Percentiles rank a stretch among this genome's conserved stretches.
phyloP scores from a whole-genome alignment of 768 basidiomycete genomes.

The Panaeolus cyanescens region DNA sequence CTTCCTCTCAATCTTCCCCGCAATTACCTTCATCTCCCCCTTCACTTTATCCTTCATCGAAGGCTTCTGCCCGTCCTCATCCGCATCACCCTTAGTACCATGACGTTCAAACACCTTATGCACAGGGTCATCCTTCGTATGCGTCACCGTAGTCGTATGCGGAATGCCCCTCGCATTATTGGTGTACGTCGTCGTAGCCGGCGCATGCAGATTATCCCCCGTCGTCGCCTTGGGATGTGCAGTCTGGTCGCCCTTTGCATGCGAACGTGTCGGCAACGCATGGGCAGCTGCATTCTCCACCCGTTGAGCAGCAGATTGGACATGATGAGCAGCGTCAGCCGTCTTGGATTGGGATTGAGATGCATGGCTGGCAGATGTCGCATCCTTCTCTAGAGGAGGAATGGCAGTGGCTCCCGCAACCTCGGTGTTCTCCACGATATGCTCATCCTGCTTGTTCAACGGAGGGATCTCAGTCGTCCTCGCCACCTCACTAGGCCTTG shows the following conservation, averaged over 20 bases:
- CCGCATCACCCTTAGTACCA: slow-evolving; percentile 2
- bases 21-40: slow-evolving; percentile 40
- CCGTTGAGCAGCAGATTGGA: not conserved
- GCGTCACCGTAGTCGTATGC: not conserved
- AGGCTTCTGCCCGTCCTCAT: slow-evolving; percentile 15
- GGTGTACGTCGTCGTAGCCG: not conserved
- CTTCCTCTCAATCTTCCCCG: slow-evolving; percentile 36
- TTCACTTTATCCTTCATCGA: slow-evolving; percentile 37
- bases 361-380: not conserved
- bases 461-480: not conserved
- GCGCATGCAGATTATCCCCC: not conserved
- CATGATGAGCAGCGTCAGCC: not conserved
- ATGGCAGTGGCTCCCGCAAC: not conserved
- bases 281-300: not conserved
- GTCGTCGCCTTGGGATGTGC: not conserved
- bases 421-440: not conserved
- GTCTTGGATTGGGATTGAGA: not conserved
- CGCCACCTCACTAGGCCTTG: not conserved
- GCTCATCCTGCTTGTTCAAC: not conserved
- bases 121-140: not conserved
- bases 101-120: not conserved
- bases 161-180: not conserved
- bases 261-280: no score
- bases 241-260: not conserved
- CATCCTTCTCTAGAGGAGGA: not conserved